Evolutionary conservation across 805 yeast genomes (phyloP), one percentile per base, ranked within the genome.

Genomic region (Myxozyma geophila): DNA sequence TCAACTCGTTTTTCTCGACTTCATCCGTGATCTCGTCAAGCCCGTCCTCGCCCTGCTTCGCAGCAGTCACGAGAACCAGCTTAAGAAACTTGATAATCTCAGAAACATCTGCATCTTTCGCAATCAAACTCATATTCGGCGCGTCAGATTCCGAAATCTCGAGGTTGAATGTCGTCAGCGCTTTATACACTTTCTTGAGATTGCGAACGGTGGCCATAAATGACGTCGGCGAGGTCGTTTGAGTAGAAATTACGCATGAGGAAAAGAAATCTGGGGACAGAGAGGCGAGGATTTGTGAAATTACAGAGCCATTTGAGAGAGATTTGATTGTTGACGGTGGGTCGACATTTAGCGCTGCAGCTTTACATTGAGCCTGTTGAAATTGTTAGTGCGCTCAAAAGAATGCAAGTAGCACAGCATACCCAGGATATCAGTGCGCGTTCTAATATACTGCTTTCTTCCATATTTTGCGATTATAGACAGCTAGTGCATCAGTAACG

Each of bases 51-150:
- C 46, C 47, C 2, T 40, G 40, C 13, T 33, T 54, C 33, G 35
- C 50, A 37, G 58, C 50, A 8, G 50, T 56, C 12, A 56, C 35
- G 2, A 63, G 39, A 8, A 63, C 62, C 2, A 59, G 15, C 15
- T 41, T 37, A 41, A 59, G 17, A 7, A 65, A 46, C 50, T 65
- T 65, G 23, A 35, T 36, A 12, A 64, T 7, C 52, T 65, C 67
- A 9, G 15, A 44, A 17, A 33, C 40, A 21, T 59, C 46, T 10
- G 50, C 62, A 36, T 65, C 67, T 39, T 63, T 65, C n/a, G 67
- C 68, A 35, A 65, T 56, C 53, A 65, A 52, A 52, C 67, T 65
- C 57, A 65, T 46, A 49, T 65, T 65, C 40, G 68, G 64, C 23
- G 28, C 53, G 10, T 39, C 49, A 15, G n/a, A 21, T n/a, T 19